phyloP scores from a whole-genome alignment of 345 rosid species.

The Salix udensis region DNA sequence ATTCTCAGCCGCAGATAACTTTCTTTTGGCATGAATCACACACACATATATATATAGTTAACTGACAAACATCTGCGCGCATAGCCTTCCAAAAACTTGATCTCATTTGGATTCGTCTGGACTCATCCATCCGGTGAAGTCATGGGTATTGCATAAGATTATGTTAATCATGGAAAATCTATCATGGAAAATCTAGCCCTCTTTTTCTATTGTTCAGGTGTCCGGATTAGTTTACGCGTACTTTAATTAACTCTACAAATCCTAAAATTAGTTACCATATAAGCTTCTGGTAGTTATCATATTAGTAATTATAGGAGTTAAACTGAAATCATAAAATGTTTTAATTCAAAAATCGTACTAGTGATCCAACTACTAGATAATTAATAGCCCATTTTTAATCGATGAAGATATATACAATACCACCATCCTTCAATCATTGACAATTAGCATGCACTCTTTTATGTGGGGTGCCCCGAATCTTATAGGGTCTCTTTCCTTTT shows the following conservation, averaged over 20 bases:
- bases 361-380: too few species aligned
- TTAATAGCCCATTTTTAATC: background rate
- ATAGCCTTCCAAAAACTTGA: slow-evolving; percentile 26
- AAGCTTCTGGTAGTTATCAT: too few species aligned
- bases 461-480: slow-evolving; percentile 31
- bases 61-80: too few species aligned
- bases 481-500: slow-evolving; percentile 27
- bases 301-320: too few species aligned
- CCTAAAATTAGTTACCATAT: too few species aligned
- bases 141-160: slow-evolving; percentile 27
- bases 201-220: background rate
- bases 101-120: slow-evolving; percentile 20
- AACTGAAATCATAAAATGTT: too few species aligned
- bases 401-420: slow-evolving; percentile 18
- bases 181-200: background rate
- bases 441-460: slow-evolving; percentile 24
- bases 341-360: too few species aligned
- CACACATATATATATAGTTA: too few species aligned
- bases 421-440: slow-evolving; percentile 53
- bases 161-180: background rate
- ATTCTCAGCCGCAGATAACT: too few species aligned
- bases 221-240: too few species aligned
- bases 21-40: too few species aligned
- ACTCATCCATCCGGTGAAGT: slow-evolving; percentile 22
- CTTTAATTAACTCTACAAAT: too few species aligned